Base-by-base conservation (phyloP, 1,284 basidiomycete species). In the Earliella scabrosa region DNA sequence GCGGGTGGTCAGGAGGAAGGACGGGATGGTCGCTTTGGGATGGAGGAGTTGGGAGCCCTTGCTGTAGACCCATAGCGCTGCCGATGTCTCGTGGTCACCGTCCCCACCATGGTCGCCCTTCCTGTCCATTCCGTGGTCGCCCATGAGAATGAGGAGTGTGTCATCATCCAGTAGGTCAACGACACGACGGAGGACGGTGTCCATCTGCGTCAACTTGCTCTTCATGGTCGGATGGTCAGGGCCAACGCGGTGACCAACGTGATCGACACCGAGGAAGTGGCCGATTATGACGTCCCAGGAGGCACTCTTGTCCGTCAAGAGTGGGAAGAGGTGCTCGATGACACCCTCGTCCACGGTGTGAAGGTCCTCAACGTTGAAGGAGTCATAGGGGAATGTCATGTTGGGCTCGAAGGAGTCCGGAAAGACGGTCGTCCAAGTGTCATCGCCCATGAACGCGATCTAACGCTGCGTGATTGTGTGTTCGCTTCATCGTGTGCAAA, bases 351-450 rank as follows among this genome's bases (percentile, higher is more conserved):
- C 97, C 34, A 99, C 97, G 0, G 93, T 92, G 68, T 99, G 94
- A 16, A 99, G 80, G 70, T 99, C 97, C 73, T 98, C 97, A 56
- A 99, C 97, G 72, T 99, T 97, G 82, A 99, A 99, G 1, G 95
- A 98, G 72, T 98, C 95, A 70, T 88, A 98, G 0, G 95, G 89
- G 70, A 87, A 90, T 1, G 86, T 80, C 75, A 90, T 85, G 61
- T 90, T 87, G 27, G 76, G 68, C 40, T 83, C 79, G 62, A 98
- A 95, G 1, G 85, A 75, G 47, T 82, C 73, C 0, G 96, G 93
- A 69, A 96, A 99, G 14, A 97, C 85, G 2, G 88, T 86, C 70
- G 90, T 83, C 97, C 97, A 99, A 0, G 97, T 99, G 69, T 98
- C 94, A 70, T 99, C 97, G 0, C 97, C 97, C 84, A 93, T 95